Evolutionary conservation across 2,329 filamentous ascomycete species (phyloP).

Genomic region (Stylonectria norvegica): DNA sequence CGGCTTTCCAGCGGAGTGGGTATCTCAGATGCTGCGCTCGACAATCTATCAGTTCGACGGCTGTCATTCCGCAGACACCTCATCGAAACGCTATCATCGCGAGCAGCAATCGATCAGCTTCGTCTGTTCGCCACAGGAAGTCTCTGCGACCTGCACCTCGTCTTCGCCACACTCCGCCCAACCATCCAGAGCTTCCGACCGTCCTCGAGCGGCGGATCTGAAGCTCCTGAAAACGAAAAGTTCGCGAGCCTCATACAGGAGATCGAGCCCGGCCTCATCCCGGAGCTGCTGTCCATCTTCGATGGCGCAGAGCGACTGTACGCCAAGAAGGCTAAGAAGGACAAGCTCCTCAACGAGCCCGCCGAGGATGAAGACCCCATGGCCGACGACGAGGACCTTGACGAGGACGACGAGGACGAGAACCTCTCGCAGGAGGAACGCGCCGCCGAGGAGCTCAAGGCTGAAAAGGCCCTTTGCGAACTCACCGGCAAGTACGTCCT

Average conservation of each 20-base stretch:
- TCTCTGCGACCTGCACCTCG: conserved; percentile 76
- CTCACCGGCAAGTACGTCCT: conserved; percentile 82
- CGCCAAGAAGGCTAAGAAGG: conserved; percentile 64
- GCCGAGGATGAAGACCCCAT: conserved; percentile 71
- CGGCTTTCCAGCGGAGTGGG: conserved; percentile 53
- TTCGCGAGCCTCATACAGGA: conserved; percentile 58
- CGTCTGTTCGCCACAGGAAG: conserved; percentile 71
- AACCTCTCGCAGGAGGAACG: conserved; percentile 55
- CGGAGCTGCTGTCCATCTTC: conserved; percentile 74
- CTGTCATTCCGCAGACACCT: conserved; percentile 59
- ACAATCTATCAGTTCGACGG: conserved; percentile 54
- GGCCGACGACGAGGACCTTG: conserved; percentile 55
- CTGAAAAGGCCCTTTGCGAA: conserved; percentile 83
- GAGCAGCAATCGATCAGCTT: conserved; percentile 70
- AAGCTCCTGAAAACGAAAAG: conserved; percentile 26
- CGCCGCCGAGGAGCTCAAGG: conserved; percentile 64
- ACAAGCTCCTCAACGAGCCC: conserved; percentile 56
- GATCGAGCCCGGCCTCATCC: conserved; percentile 59
- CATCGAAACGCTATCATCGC: conserved; percentile 65
- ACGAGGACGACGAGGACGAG: conserved; percentile 54
- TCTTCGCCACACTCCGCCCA: conserved; percentile 70
- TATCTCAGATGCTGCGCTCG: conserved; percentile 56
- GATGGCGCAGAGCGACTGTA: conserved; percentile 71
- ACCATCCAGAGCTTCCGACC: conserved; percentile 41
- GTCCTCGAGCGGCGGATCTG: conserved; percentile 23